Evolutionary conservation across 2,329 filamentous ascomycete genomes (phyloP).

Genomic region (Pseudocercospora crystallina): DNA sequence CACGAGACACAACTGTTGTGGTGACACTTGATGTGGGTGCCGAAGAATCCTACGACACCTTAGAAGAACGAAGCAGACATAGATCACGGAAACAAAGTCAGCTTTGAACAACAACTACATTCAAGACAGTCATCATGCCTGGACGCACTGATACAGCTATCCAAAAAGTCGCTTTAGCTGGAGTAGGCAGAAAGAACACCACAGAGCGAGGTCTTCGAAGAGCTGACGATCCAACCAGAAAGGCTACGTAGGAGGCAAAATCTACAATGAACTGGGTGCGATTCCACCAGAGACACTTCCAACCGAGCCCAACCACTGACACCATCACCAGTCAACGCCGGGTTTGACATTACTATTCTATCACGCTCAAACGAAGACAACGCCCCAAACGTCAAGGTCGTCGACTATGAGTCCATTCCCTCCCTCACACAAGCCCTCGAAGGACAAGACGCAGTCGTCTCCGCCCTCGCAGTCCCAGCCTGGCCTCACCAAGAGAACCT

Average conservation of each 20-base stretch:
- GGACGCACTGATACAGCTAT: neutral
- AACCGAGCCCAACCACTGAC: too few species aligned
- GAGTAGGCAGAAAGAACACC: too few species aligned
- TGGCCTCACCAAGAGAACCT: neutral
- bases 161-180: neutral
- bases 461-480: neutral
- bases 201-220: too few species aligned
- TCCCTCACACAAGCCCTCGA: neutral
- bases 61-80: too few species aligned
- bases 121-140: too few species aligned
- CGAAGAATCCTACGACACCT: too few species aligned
- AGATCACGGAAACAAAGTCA: too few species aligned
- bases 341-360: neutral
- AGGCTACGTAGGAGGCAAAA: neutral
- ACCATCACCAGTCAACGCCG: neutral
- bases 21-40: too few species aligned
- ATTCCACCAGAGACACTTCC: neutral
- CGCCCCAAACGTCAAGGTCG: neutral
- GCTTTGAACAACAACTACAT: too few species aligned
- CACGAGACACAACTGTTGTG: too few species aligned
- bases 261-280: neutral
- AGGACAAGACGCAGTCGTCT: constrained; percentile 1
- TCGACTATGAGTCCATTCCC: neutral
- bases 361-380: neutral
- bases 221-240: too few species aligned